Base-by-base conservation (phyloP, 805 yeast genomes). In the Yarrowia deformans region DNA sequence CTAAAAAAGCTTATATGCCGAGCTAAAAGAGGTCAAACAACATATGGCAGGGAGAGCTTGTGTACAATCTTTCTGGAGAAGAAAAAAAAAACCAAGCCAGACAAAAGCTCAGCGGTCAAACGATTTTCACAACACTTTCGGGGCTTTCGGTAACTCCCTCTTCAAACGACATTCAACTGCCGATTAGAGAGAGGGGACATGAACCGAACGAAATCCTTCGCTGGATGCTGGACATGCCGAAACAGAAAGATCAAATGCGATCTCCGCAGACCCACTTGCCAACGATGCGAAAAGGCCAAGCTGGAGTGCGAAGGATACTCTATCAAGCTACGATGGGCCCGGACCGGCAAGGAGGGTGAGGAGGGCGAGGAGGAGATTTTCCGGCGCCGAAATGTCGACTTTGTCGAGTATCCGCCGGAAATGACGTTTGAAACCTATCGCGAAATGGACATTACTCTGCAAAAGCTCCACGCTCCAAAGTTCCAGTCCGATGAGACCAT, bases 161-260 rank as follows among this genome's bases (percentile, higher is more conserved):
- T 18, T 68, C 19, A 32, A 35, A 29, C 64, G 64, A 58, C 50
- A 58, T 58, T 58, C 64, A 58, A 58, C 64, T 58, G 64, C 69
- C 52, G 19, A 19, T 6, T 18, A 14, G 3, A 42, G 52, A 16
- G 37, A 34, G 66, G 66, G 48, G 42, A 60, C 35, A 71, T 73
- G 73, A 72, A 77, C 45, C 81, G 88, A 70, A 84, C 85, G 9
- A 93, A 92, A 75, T 88, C 95, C 0, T 92, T 91, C 75, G 87
- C 90, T 0, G 97, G 97, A 0, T 93, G 97, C 76, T 91, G 91
- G 81, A 90, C 97, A 0, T 92, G 97, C 74, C 83, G 97, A 54
- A 81, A 88, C 16, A 78, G 97, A 55, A 90, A 91, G 77, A 88
- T 92, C 60, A 87, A 90, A 70, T 93, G 97, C 77, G 97, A 91